These are phyloP conservation scores for Raffaelea albimanens DNA, from an alignment of 2,329 filamentous ascomycete genomes.

Conservation along the genomic window DNA sequence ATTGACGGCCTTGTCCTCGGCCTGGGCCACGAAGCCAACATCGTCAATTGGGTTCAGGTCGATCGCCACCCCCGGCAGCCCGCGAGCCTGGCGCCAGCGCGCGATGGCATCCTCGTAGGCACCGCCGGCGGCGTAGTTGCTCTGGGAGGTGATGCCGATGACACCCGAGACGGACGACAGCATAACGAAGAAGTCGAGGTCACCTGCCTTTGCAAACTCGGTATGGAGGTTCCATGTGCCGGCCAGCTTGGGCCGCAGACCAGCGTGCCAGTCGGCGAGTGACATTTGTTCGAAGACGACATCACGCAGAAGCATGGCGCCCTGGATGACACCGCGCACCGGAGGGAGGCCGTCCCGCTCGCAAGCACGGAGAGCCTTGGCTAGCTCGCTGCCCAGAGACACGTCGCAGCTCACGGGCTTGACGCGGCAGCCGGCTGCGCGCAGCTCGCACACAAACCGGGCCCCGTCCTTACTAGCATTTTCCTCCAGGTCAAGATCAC, in stretches of 20 bases:
- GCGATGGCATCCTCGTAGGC: slow-evolving; percentile 21
- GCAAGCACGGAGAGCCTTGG: neutral
- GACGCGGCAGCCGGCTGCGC: neutral
- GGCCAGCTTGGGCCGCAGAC: slow-evolving; percentile 10
- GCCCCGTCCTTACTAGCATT: neutral
- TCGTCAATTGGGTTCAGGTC: slow-evolving; percentile 14
- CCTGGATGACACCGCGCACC: slow-evolving; percentile 32
- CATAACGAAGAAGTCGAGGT: slow-evolving; percentile 29
- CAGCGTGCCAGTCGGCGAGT: slow-evolving; percentile 1
- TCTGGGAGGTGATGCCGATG: slow-evolving; percentile 24
- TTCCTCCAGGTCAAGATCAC: neutral
- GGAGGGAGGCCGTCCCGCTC: slow-evolving; percentile 15
- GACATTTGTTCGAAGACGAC: slow-evolving; percentile 6
- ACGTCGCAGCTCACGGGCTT: neutral
- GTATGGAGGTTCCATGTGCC: slow-evolving; percentile 8
- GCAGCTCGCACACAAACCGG: slow-evolving; percentile 1
- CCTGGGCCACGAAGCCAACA: slow-evolving; percentile 14
- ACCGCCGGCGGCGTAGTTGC: slow-evolving; percentile 29
- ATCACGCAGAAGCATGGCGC: slow-evolving; percentile 28
- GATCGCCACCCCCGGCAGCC: slow-evolving; percentile 10
- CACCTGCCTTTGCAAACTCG: neutral
- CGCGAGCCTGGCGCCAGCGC: neutral
- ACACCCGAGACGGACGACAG: slow-evolving; percentile 28
- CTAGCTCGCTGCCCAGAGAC: neutral
- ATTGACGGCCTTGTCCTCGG: slow-evolving; percentile 5